Evolutionary conservation across 2,329 filamentous ascomycete species (phyloP).

Genomic region (Phialocephala subalpina): DNA sequence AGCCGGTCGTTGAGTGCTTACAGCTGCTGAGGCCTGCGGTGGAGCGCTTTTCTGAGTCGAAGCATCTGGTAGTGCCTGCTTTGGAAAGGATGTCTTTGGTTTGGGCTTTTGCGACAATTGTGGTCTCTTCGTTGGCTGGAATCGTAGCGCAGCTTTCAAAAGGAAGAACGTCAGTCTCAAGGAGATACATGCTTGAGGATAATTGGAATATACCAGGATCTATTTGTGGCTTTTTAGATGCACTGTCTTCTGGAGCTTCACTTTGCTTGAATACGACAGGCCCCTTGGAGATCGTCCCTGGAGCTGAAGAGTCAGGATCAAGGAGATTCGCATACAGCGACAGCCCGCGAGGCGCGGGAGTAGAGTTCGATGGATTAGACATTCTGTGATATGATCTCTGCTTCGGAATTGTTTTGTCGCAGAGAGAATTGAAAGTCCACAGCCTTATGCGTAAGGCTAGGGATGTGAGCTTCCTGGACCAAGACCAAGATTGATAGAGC

Average conservation of each 20-base stretch:
- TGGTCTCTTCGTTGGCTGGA: slow-evolving; percentile 86
- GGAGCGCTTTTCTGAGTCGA: slow-evolving; percentile 38
- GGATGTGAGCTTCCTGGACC: neutral
- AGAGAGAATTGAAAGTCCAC: slow-evolving; percentile 12
- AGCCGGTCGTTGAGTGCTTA: slow-evolving; percentile 49
- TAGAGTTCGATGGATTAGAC: slow-evolving; percentile 38
- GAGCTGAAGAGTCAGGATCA: slow-evolving; percentile 62
- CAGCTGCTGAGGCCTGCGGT: slow-evolving; percentile 40
- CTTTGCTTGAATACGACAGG: slow-evolving; percentile 73
- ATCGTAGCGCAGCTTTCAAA: slow-evolving; percentile 71
- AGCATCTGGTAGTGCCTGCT: slow-evolving; percentile 45
- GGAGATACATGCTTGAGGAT: neutral
- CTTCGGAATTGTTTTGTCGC: neutral
- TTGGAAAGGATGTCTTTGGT: slow-evolving; percentile 67
- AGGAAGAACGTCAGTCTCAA: slow-evolving; percentile 36
- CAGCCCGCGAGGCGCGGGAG: slow-evolving; percentile 55
- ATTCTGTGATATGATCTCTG: slow-evolving; percentile 27
- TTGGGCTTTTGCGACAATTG: slow-evolving; percentile 69
- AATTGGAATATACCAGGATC: slow-evolving; percentile 61
- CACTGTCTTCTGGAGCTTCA: slow-evolving; percentile 51
- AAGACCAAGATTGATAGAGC: neutral
- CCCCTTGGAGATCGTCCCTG: slow-evolving; percentile 74
- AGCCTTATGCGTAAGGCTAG: slow-evolving; percentile 36
- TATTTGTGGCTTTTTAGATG: slow-evolving; percentile 66
- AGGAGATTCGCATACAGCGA: slow-evolving; percentile 89